Conservation (phyloP, 2,329 filamentous ascomycete species). For the Fusarium chuoi region DNA sequence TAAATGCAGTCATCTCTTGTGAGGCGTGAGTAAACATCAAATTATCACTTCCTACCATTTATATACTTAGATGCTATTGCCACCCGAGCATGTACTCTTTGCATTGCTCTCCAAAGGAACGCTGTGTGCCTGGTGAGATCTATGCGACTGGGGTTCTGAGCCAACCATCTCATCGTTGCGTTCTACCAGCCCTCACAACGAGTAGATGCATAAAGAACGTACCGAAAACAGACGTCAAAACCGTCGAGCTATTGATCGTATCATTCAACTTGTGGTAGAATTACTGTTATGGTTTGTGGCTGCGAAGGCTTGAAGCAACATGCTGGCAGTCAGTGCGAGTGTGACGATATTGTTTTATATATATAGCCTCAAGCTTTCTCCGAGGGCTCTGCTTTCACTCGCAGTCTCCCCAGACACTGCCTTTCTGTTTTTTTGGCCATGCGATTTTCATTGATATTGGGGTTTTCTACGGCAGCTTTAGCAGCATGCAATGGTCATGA, state of each 20-base stretch:
- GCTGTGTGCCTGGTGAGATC: neutral
- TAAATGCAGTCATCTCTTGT: conserved; percentile 1
- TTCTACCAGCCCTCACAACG: neutral
- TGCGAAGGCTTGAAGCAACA: conserved; percentile 13
- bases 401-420: neutral
- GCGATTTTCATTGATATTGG: conserved; percentile 25
- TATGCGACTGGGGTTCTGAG: neutral
- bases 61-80: neutral
- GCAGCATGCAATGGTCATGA: conserved; percentile 66
- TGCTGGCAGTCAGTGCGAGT: neutral
- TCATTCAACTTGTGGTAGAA: conserved; percentile 4
- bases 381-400: neutral
- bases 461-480: conserved; percentile 29
- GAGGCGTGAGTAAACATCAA: neutral
- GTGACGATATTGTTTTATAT: neutral
- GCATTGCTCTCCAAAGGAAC: neutral
- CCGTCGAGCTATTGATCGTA: neutral
- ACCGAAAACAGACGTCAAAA: neutral
- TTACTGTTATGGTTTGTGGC: conserved; percentile 6
- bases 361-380: neutral
- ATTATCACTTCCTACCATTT: neutral
- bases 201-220: conserved; percentile 1
- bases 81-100: neutral
- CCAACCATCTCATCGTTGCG: conserved; percentile 14
- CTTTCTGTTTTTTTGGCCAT: conserved; percentile 4